Evolutionary conservation across 495 filamentous ascomycete species (phyloP).

Genomic region (Podospora sp.): DNA sequence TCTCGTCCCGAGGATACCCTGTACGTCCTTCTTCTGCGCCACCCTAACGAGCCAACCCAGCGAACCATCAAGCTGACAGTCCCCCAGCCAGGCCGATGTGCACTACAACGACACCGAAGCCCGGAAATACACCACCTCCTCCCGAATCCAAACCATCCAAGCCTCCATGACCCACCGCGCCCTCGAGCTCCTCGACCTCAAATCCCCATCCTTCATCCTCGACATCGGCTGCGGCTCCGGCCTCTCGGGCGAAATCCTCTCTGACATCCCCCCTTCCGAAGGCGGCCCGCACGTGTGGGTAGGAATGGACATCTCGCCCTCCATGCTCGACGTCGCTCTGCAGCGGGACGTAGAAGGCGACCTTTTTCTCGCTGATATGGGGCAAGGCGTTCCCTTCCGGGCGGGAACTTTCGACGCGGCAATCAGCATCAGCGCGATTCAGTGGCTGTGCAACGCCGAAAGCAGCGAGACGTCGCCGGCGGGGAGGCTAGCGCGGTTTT

Average conservation of each 20-base stretch:
- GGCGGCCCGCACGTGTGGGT: constrained; percentile 91
- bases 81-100: constrained; percentile 82
- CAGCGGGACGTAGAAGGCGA: constrained; percentile 93
- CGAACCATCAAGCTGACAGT: no score
- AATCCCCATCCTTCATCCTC: constrained; percentile 82
- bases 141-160: constrained; percentile 93
- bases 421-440: constrained; percentile 89
- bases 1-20: constrained; percentile 94
- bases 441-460: constrained; percentile 98
- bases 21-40: constrained; percentile 46
- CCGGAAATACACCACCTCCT: constrained; percentile 95
- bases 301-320: constrained; percentile 91
- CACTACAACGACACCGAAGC: constrained; percentile 96
- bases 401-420: constrained; percentile 93
- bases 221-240: constrained; percentile 96
- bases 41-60: neutral
- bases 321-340: constrained; percentile 90
- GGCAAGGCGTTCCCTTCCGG: constrained; percentile 93
- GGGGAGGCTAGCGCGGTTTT: constrained; percentile 79
- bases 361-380: constrained; percentile 87
- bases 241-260: constrained; percentile 90
- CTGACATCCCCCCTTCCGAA: constrained; percentile 61
- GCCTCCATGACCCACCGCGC: constrained; percentile 91
- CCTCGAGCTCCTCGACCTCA: constrained; percentile 82
- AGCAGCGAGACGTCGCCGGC: constrained; percentile 76